Conservation (phyloP, 2,329 filamentous ascomycete species). For the Fusarium sp. region DNA sequence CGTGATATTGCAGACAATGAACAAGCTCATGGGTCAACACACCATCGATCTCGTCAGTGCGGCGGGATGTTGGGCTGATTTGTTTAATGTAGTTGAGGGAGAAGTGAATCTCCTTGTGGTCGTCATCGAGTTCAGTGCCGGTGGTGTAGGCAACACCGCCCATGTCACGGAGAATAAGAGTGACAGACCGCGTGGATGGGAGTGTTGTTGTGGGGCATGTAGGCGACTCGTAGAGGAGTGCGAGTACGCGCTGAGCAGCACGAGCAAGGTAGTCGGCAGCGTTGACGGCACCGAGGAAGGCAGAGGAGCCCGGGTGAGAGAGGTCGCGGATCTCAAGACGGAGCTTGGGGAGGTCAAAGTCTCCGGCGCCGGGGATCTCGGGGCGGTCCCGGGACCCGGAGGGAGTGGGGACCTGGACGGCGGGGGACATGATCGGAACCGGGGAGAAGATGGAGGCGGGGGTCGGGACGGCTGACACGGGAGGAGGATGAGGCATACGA, state of each 20-base stretch:
- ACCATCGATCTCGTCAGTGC: constrained; percentile 76
- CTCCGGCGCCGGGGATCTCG: constrained; percentile 24
- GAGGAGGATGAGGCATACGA: constrained; percentile 42
- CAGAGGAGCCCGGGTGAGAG: constrained; percentile 67
- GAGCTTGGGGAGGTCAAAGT: constrained; percentile 64
- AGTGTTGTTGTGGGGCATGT: constrained; percentile 54
- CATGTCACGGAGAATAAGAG: constrained; percentile 83
- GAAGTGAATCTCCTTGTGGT: constrained; percentile 95
- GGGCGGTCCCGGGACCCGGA: constrained; percentile 26
- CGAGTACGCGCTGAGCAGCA: constrained; percentile 76
- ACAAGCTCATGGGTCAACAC: constrained; percentile 94
- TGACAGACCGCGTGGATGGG: constrained; percentile 84
- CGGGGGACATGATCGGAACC: constrained; percentile 44
- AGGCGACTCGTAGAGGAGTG: constrained; percentile 74
- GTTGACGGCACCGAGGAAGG: constrained; percentile 77
- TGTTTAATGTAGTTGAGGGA: constrained; percentile 78
- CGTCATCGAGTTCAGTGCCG: constrained; percentile 79
- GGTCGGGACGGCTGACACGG: constrained; percentile 37
- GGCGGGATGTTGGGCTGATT: constrained; percentile 56
- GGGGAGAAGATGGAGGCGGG: constrained; percentile 38
- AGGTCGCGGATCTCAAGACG: constrained; percentile 71
- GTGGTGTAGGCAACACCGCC: constrained; percentile 90
- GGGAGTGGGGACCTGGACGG: constrained; percentile 35
- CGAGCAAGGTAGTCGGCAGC: constrained; percentile 70
- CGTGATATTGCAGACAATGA: constrained; percentile 91